Percentiles rank a stretch among this genome's conserved stretches.
These are phyloP conservation scores for Aspergillus brunneoviolaceus DNA, from an alignment of 2,329 filamentous ascomycete genomes.

Conservation along the genomic window DNA sequence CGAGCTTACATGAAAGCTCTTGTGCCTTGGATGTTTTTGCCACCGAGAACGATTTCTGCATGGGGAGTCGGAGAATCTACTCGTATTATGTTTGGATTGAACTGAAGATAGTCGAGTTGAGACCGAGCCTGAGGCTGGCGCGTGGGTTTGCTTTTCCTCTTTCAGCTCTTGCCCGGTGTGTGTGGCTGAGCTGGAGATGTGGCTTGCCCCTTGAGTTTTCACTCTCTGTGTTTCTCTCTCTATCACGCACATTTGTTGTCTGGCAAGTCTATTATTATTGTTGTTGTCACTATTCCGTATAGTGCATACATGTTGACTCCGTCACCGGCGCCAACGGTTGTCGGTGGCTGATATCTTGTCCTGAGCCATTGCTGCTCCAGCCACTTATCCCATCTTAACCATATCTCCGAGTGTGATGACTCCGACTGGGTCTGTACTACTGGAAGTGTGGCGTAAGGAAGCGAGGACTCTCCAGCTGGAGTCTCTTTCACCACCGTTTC, in stretches of 20 bases:
- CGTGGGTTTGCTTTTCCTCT: conserved; percentile 12
- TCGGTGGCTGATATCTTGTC: too few species aligned
- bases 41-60: conserved; percentile 4
- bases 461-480: conserved; percentile 8
- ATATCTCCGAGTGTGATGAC: conserved; percentile 3
- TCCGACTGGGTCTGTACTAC: background rate
- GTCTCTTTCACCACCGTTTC: background rate
- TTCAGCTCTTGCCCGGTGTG: conserved; percentile 10
- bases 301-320: background rate
- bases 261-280: too few species aligned
- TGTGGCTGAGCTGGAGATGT: conserved; percentile 15
- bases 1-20: conserved; percentile 1
- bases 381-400: background rate
- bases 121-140: conserved; percentile 14
- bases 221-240: background rate
- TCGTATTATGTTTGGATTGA: conserved; percentile 2
- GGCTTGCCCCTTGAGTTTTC: conserved; percentile 9
- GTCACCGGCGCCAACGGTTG: background rate
- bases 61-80: background rate
- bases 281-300: background rate
- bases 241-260: background rate
- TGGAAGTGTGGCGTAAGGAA: conserved; percentile 6
- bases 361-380: background rate
- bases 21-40: conserved; percentile 2
- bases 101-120: conserved; percentile 5